These are phyloP conservation scores for Trichoderma sp. DNA, from an alignment of 2,329 filamentous ascomycete genomes.

Conservation along the genomic window DNA sequence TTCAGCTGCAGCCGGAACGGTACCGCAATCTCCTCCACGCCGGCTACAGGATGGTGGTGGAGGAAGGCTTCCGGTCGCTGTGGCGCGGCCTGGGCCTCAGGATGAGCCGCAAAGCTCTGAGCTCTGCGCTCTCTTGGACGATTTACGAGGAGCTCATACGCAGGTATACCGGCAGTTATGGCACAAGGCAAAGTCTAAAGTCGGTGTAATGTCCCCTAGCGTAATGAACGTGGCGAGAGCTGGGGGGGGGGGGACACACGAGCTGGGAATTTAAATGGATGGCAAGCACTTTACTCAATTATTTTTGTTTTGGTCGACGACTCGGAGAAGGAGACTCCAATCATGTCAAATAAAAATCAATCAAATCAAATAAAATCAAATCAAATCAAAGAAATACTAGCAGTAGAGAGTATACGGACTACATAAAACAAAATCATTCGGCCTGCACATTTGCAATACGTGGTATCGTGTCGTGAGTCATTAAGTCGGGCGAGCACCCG, in stretches of 20 bases:
- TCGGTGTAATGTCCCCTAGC: too few species aligned
- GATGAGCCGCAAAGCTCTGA: conserved; percentile 87
- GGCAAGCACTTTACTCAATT: neutral
- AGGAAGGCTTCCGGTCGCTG: conserved; percentile 76
- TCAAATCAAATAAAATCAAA: neutral
- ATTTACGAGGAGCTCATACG: conserved; percentile 91
- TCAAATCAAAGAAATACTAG: neutral
- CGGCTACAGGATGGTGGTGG: conserved; percentile 69
- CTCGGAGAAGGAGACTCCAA: neutral
- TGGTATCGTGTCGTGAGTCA: neutral
- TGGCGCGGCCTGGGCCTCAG: conserved; percentile 83
- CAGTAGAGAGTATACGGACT: neutral
- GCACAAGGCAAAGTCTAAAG: conserved; percentile 2
- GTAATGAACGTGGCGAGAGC: neutral
- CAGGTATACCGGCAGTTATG: conserved; percentile 37
- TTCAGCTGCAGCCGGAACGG: conserved; percentile 80
- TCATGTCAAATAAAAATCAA: too few species aligned
- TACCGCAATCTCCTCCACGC: conserved; percentile 84
- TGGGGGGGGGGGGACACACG: neutral
- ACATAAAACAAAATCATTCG: neutral
- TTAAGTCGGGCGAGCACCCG: conserved; percentile 47
- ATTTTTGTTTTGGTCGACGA: neutral
- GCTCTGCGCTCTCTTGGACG: conserved; percentile 95
- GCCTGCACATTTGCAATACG: neutral
- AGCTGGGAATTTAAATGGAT: neutral